phyloP scores from a whole-genome alignment of 169 alveolate species.

The Cryptosporidium sp. region DNA sequence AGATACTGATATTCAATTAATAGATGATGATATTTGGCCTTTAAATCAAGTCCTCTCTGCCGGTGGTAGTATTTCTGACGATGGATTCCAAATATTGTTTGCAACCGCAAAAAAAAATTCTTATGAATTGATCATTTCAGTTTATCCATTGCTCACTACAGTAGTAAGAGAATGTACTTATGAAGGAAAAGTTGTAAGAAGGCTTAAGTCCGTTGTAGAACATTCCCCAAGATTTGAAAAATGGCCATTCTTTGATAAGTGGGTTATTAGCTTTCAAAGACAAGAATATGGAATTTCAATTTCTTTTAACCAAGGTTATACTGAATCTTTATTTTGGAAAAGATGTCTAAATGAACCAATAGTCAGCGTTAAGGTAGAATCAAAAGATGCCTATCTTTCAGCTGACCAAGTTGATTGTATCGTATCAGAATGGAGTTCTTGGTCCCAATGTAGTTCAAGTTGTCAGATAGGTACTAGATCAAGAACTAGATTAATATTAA shows the following conservation, averaged over 20 bases:
- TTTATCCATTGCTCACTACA: background rate
- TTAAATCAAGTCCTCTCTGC: slow-evolving; percentile 64
- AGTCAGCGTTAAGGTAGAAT: slow-evolving; percentile 52
- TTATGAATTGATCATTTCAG: slow-evolving; percentile 32
- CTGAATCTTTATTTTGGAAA: slow-evolving; percentile 64
- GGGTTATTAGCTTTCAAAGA: slow-evolving; percentile 66
- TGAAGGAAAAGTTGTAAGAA: slow-evolving; percentile 40
- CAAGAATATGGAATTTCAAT: slow-evolving; percentile 73
- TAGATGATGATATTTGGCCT: slow-evolving; percentile 75
- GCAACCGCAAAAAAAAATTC: slow-evolving; percentile 62
- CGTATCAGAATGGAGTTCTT: slow-evolving; percentile 71
- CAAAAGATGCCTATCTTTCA: slow-evolving; percentile 46
- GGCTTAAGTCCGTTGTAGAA: slow-evolving; percentile 28
- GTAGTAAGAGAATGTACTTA: slow-evolving; percentile 33
- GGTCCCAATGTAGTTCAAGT: slow-evolving; percentile 74
- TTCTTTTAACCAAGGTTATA: slow-evolving; percentile 44
- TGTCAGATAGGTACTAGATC: slow-evolving; percentile 63
- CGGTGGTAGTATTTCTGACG: slow-evolving; percentile 23
- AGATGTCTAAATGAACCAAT: slow-evolving; percentile 72
- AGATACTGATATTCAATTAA: slow-evolving; percentile 1
- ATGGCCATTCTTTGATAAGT: slow-evolving; percentile 64
- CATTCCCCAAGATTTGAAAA: slow-evolving; percentile 52
- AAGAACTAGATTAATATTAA: slow-evolving; percentile 55
- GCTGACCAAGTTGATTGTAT: slow-evolving; percentile 69
- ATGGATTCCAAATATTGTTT: slow-evolving; percentile 27